A percentile compares a stretch with the other conserved stretches of the same genome.
Conservation (phyloP, 208 protist genomes). For the Wallacemonas collosoma region DNA sequence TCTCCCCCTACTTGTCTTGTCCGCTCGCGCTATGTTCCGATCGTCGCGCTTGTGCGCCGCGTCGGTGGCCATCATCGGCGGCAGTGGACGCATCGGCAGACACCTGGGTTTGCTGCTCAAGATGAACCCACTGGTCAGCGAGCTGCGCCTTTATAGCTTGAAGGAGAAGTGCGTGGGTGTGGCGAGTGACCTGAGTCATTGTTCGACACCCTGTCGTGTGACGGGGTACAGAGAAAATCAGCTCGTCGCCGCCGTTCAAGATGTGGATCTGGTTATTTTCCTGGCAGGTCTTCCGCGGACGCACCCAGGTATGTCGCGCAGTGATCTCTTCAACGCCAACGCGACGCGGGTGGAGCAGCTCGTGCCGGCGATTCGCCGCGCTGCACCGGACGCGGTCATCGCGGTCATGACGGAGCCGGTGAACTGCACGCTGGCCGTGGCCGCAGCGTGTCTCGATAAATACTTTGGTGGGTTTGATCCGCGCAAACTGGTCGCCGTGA, state of each 20-base stretch:
- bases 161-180: constrained; percentile 33
- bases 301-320: constrained; percentile 93
- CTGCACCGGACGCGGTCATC: constrained; percentile 84
- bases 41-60: background rate
- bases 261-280: constrained; percentile 80
- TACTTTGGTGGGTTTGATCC: constrained; percentile 69
- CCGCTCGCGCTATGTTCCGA: background rate
- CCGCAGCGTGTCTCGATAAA: constrained; percentile 82
- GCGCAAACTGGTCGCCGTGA: constrained; percentile 90
- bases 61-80: constrained; percentile 75
- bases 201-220: constrained; percentile 44
- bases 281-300: constrained; percentile 92
- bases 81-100: constrained; percentile 90
- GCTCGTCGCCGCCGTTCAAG: constrained; percentile 53
- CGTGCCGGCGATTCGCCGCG: constrained; percentile 64
- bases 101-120: constrained; percentile 88
- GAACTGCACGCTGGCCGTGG: constrained; percentile 93
- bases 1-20: too few species aligned
- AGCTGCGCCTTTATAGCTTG: constrained; percentile 62
- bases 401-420: constrained; percentile 94
- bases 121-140: constrained; percentile 36
- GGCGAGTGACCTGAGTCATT: constrained; percentile 60
- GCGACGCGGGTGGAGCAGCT: constrained; percentile 82
- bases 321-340: constrained; percentile 96
- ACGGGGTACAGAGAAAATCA: constrained; percentile 43